phyloP scores from a whole-genome alignment of 352 stramenopile species.

The Globisporangium iwayamae region DNA sequence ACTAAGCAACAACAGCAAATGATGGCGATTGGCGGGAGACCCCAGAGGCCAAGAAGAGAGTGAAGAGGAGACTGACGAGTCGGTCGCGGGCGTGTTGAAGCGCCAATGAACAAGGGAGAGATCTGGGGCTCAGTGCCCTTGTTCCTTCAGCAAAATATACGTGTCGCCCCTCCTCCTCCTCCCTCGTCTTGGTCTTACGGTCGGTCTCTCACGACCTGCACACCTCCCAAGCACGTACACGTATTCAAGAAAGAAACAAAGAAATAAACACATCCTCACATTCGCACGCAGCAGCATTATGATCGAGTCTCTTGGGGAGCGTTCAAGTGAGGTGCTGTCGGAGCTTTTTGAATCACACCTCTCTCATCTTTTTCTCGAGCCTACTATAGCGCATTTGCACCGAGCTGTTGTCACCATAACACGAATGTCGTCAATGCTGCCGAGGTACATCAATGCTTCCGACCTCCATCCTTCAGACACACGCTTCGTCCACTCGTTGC shows the following conservation, averaged over 20 bases:
- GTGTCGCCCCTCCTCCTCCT: neutral
- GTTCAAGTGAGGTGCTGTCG: neutral
- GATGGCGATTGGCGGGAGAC: neutral
- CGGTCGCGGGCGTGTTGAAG: neutral
- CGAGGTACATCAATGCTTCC: too few species aligned
- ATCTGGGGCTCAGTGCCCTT: neutral
- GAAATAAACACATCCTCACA: neutral
- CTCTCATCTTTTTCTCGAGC: neutral
- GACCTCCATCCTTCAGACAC: neutral
- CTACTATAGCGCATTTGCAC: neutral
- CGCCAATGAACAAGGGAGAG: neutral
- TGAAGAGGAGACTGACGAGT: neutral
- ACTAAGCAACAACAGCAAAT: constrained; percentile 22
- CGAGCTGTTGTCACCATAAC: neutral
- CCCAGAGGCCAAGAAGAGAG: neutral
- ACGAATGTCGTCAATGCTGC: too few species aligned
- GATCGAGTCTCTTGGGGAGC: neutral
- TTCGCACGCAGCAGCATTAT: neutral
- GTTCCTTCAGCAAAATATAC: constrained; percentile 7
- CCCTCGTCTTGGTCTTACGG: neutral
- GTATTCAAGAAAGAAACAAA: constrained; percentile 1
- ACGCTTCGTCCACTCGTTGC: neutral
- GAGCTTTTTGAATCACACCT: neutral
- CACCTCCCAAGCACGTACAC: constrained; percentile 1
- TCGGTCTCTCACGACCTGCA: neutral